Conservation (phyloP, 768 basidiomycete species). For the Lepiota brunneoincarnata region DNA sequence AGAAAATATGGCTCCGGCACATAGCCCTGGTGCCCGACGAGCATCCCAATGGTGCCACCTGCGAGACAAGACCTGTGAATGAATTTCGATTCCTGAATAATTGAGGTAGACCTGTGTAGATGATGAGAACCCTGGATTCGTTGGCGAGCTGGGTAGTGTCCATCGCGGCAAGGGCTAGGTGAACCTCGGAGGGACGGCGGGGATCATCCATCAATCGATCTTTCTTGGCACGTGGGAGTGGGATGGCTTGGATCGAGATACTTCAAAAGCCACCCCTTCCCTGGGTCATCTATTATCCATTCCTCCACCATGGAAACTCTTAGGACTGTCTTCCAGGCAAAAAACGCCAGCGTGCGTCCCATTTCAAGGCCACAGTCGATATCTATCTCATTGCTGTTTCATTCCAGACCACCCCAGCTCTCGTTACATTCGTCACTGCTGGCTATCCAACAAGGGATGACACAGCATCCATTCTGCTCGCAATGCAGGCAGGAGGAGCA, state of each 20-base stretch:
- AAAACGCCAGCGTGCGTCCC: constrained; percentile 48
- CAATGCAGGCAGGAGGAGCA: constrained; percentile 90
- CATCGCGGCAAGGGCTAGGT: constrained; percentile 32
- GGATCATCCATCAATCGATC: not conserved
- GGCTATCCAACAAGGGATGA: constrained; percentile 80
- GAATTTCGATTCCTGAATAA: not conserved
- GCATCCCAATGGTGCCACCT: constrained; percentile 89
- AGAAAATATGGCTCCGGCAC: constrained; percentile 87
- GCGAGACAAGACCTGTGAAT: not conserved
- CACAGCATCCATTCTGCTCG: constrained; percentile 85
- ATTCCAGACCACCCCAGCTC: constrained; percentile 51
- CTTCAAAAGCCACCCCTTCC: constrained; percentile 16
- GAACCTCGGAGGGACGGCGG: constrained; percentile 7
- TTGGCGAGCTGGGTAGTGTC: constrained; percentile 48
- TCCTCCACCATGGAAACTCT: constrained; percentile 61
- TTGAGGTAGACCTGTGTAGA: constrained; percentile 63
- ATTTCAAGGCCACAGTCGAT: not conserved
- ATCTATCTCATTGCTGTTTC: not conserved
- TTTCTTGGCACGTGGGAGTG: constrained; percentile 2
- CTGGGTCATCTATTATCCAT: constrained; percentile 16
- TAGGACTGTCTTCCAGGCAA: constrained; percentile 66
- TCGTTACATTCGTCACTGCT: constrained; percentile 92
- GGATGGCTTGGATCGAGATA: constrained; percentile 10
- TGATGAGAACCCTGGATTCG: constrained; percentile 80
- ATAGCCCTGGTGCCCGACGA: constrained; percentile 72